A percentile compares a stretch with the other conserved stretches of the same genome.
Evolutionary conservation across 202 grass and related monocot species (phyloP).

Genomic region (Elaeis oleifera): DNA sequence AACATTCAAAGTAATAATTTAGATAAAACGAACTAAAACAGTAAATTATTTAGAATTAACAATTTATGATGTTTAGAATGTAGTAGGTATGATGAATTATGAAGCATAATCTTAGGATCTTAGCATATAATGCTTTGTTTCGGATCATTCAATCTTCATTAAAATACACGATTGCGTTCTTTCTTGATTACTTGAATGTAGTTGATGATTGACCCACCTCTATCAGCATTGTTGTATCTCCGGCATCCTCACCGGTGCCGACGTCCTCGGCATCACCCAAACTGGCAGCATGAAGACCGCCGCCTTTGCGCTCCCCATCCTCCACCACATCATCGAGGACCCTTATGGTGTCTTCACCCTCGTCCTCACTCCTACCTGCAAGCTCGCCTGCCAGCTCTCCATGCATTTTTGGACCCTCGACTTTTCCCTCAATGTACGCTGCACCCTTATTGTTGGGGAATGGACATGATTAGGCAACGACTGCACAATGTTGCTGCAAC

Average conservation of each 20-base stretch:
- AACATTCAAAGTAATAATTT: too few species aligned
- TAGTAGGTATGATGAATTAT: too few species aligned
- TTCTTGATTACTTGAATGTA: too few species aligned
- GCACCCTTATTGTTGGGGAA: conserved; percentile 67
- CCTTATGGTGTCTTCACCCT: conserved; percentile 72
- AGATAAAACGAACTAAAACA: too few species aligned
- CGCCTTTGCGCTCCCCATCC: conserved; percentile 76
- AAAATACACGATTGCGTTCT: too few species aligned
- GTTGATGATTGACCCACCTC: conserved; percentile 30
- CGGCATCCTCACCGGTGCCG: conserved; percentile 55
- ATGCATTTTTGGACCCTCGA: conserved; percentile 92
- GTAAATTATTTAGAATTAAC: too few species aligned
- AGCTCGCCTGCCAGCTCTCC: conserved; percentile 78
- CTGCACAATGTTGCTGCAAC: conserved; percentile 75
- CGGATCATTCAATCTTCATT: too few species aligned
- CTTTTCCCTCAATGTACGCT: conserved; percentile 62
- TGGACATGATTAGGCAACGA: conserved; percentile 51
- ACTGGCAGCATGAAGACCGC: conserved; percentile 91
- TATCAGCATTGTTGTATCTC: conserved; percentile 80
- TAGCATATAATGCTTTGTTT: too few species aligned
- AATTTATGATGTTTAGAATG: too few species aligned
- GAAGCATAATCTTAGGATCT: too few species aligned
- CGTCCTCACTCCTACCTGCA: conserved; percentile 64
- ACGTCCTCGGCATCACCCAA: conserved; percentile 74
- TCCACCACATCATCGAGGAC: conserved; percentile 68